These are phyloP conservation scores for Bolboschoenus planiculmis DNA, from an alignment of 176 grass and related monocot species.

Conservation along the genomic window DNA sequence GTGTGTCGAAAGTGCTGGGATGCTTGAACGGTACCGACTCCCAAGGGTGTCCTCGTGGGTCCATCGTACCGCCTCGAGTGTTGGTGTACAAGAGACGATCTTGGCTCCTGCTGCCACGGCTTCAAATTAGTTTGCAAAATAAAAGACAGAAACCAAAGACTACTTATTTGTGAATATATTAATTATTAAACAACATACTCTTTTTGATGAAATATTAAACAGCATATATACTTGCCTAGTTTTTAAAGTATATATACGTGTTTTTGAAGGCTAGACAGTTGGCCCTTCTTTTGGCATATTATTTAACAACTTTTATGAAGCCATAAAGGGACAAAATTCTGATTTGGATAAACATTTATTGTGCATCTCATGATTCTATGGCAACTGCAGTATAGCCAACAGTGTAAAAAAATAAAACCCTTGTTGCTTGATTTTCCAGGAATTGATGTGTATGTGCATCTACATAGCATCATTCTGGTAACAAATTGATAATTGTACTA, in stretches of 20 bases:
- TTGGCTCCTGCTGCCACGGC: slow-evolving; percentile 33
- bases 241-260: not conserved
- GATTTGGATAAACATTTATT: not conserved
- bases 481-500: not conserved
- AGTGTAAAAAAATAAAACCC: not conserved
- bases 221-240: not conserved
- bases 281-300: not conserved
- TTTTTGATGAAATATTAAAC: not conserved
- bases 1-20: slow-evolving; percentile 78
- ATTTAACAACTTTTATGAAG: not conserved
- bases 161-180: not conserved
- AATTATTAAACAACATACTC: not conserved
- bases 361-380: not conserved
- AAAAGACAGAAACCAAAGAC: no score
- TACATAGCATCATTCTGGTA: not conserved
- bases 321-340: not conserved
- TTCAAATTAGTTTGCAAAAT: not conserved
- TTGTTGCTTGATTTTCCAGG: not conserved
- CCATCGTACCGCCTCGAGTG: slow-evolving; percentile 55
- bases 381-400: not conserved
- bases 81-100: slow-evolving; percentile 83
- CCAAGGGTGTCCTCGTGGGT: slow-evolving; percentile 62
- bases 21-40: slow-evolving; percentile 85
- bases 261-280: not conserved
- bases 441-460: not conserved